Evolutionary conservation across 306 rosid genomes (phyloP).

Genomic region (Corylus heterophylla): DNA sequence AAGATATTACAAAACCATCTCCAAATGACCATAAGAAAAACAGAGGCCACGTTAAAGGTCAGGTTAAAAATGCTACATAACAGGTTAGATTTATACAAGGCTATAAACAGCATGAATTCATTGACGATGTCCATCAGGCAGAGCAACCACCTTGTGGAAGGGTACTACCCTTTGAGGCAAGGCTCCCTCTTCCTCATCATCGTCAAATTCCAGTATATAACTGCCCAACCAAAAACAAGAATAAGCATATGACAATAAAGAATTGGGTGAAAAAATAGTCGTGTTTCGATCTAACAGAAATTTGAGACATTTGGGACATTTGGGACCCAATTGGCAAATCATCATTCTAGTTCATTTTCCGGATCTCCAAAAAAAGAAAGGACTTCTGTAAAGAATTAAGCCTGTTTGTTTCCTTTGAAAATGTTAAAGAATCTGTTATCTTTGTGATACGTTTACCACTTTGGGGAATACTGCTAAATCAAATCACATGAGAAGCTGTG

Average conservation of each 20-base stretch:
- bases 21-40: neutral
- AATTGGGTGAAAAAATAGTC: neutral
- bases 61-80: conserved; percentile 4
- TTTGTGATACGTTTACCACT: neutral
- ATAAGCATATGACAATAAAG: conserved; percentile 7
- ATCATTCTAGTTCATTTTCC: neutral
- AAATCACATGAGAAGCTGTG: neutral
- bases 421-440: neutral
- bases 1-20: conserved; percentile 3
- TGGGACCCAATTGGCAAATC: neutral
- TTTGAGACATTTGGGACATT: neutral
- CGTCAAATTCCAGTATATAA: conserved; percentile 88
- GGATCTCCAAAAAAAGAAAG: neutral
- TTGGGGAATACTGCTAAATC: neutral
- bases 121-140: conserved; percentile 97
- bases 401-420: neutral
- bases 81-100: conserved; percentile 39
- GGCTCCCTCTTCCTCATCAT: conserved; percentile 97
- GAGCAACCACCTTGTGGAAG: conserved; percentile 83
- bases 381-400: neutral
- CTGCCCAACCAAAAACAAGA: conserved; percentile 53
- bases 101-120: conserved; percentile 38
- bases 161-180: conserved; percentile 91
- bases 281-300: neutral
- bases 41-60: conserved; percentile 26